Conservation (phyloP, 176 grass and related monocot genomes). For the Zea luxurians region DNA sequence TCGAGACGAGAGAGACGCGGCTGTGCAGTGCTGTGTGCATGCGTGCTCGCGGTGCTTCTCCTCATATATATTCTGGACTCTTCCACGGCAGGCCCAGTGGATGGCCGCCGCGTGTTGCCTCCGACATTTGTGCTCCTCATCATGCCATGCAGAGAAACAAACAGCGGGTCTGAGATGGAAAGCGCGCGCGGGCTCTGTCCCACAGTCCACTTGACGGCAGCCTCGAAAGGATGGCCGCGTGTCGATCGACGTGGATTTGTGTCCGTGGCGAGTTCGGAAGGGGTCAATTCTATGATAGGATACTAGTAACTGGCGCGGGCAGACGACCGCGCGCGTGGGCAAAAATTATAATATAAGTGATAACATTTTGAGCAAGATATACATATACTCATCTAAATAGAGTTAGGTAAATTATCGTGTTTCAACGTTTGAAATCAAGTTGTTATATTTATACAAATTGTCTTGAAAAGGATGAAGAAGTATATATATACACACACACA, state of each 20-base stretch:
- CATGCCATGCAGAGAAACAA: constrained; percentile 13
- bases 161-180: not conserved
- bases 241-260: not conserved
- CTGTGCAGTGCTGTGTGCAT: not conserved
- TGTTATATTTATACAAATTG: too few species aligned
- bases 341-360: too few species aligned
- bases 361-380: too few species aligned
- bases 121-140: constrained; percentile 38
- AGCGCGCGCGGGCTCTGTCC: not conserved
- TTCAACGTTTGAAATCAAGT: too few species aligned
- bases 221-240: not conserved
- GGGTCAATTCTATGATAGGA: too few species aligned
- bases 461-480: too few species aligned
- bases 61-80: constrained; percentile 19
- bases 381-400: too few species aligned
- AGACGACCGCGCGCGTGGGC: too few species aligned
- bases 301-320: too few species aligned
- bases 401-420: too few species aligned
- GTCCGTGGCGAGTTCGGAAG: not conserved
- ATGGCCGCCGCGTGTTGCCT: constrained; percentile 25
- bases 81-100: constrained; percentile 21
- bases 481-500: too few species aligned
- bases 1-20: not conserved
- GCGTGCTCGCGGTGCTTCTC: not conserved
- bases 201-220: constrained; percentile 46